These are phyloP conservation scores for Debaryomyces subglobosus DNA, from an alignment of 1,139 yeast species.

Conservation along the genomic window DNA sequence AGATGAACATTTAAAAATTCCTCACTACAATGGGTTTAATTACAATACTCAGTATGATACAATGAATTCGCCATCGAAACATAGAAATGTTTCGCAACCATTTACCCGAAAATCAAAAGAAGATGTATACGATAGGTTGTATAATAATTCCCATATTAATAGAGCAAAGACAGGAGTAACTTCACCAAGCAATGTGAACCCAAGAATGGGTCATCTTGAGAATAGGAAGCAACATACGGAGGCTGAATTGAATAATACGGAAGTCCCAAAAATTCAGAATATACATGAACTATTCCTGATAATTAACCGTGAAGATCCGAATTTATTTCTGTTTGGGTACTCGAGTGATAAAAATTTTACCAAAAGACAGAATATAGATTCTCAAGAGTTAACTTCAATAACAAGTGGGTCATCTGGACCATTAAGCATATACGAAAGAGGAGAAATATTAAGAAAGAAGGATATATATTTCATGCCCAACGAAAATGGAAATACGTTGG, in stretches of 20 bases:
- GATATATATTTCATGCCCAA: conserved; percentile 45
- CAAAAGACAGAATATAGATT: conserved; percentile 4
- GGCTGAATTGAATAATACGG: background rate
- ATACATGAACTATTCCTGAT: conserved; percentile 24
- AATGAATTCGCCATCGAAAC: background rate
- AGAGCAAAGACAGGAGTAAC: background rate
- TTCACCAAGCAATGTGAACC: background rate
- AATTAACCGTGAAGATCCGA: conserved; percentile 26
- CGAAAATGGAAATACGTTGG: conserved; percentile 13
- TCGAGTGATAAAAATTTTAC: conserved; percentile 7
- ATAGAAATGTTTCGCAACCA: conserved; percentile 9
- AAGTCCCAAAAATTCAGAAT: conserved; percentile 18
- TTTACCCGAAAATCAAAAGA: background rate
- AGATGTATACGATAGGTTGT: conserved; percentile 12
- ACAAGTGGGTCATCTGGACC: conserved; percentile 11
- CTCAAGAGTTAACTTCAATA: conserved; percentile 2
- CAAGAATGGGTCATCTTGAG: background rate
- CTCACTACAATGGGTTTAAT: background rate
- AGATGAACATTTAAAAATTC: conserved; percentile 1
- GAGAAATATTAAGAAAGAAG: conserved; percentile 49
- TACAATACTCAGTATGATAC: background rate
- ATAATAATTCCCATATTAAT: conserved; percentile 10
- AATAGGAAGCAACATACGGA: background rate
- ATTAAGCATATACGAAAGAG: conserved; percentile 54
- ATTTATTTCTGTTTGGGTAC: conserved; percentile 20